Conservation (phyloP, 441 rosid genomes). For the Pelargonium australe region DNA sequence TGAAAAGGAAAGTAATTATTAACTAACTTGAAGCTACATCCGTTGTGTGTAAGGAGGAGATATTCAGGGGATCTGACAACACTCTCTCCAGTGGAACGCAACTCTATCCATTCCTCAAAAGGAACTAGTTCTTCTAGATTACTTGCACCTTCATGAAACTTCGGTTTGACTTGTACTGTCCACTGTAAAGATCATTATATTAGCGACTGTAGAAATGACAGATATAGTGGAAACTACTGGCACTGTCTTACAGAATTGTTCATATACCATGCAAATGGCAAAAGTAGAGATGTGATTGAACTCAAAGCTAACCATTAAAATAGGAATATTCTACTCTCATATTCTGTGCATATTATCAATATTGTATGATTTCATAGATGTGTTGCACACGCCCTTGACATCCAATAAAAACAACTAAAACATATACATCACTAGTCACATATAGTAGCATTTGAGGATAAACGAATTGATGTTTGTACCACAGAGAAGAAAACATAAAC, state of each 20-base stretch:
- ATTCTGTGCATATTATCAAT: background rate
- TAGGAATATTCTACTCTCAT: background rate
- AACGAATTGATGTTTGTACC: background rate
- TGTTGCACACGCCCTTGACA: background rate
- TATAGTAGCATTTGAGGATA: slow-evolving; percentile 1
- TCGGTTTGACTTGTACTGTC: slow-evolving; percentile 84
- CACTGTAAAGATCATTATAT: slow-evolving; percentile 51
- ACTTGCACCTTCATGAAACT: slow-evolving; percentile 93
- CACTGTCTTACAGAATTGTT: slow-evolving; percentile 2
- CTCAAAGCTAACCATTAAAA: background rate
- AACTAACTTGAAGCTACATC: slow-evolving; percentile 96
- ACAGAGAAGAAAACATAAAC: background rate
- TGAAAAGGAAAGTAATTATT: slow-evolving; percentile 17
- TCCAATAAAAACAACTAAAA: background rate
- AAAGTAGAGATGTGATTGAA: background rate
- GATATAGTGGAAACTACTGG: slow-evolving; percentile 14
- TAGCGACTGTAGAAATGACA: slow-evolving; percentile 22
- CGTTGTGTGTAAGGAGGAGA: slow-evolving; percentile 85
- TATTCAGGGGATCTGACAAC: slow-evolving; percentile 80
- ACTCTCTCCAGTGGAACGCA: slow-evolving; percentile 60
- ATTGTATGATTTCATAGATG: background rate
- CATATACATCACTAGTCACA: background rate
- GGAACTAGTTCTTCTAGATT: slow-evolving; percentile 89
- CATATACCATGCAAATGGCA: background rate
- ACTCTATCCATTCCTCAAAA: slow-evolving; percentile 84